phyloP scores from a whole-genome alignment of 2,329 filamentous ascomycete species.

The Zymoseptoria tritici region DNA sequence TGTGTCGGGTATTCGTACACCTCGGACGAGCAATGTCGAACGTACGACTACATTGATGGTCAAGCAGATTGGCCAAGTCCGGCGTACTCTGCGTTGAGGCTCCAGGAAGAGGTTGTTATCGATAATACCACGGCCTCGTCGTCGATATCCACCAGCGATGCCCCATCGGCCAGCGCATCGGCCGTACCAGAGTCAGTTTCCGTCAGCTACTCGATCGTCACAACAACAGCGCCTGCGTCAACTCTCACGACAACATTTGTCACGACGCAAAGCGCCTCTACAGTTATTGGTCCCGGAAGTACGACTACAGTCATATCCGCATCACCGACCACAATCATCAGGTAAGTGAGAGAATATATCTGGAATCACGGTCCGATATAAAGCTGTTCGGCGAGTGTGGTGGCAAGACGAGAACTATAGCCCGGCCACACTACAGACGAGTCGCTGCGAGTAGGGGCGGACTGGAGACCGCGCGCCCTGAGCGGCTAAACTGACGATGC shows the following conservation, averaged over 20 bases:
- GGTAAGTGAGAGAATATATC: not conserved
- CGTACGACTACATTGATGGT: not conserved
- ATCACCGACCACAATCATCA: not conserved
- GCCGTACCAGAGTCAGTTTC: not conserved
- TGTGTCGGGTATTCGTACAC: slow-evolving; percentile 1
- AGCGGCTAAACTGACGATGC: not conserved
- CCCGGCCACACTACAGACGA: not conserved
- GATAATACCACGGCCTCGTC: not conserved
- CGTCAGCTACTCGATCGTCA: not conserved
- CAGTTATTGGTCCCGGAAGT: not conserved
- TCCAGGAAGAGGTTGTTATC: not conserved
- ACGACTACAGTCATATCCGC: not conserved
- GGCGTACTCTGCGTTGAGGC: slow-evolving; percentile 1
- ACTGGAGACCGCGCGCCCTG: not conserved
- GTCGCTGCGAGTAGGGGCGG: not conserved
- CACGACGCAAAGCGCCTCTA: not conserved
- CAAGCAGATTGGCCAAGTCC: not conserved
- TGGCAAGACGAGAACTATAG: not conserved
- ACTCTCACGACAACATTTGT: not conserved
- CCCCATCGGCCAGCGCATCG: not conserved
- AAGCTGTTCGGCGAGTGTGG: too few species aligned
- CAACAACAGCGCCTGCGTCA: not conserved
- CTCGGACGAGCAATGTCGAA: not conserved
- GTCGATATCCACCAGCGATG: not conserved
- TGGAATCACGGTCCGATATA: not conserved